Conservation (phyloP, 352 stramenopile species). For the Pythium dissimile region DNA sequence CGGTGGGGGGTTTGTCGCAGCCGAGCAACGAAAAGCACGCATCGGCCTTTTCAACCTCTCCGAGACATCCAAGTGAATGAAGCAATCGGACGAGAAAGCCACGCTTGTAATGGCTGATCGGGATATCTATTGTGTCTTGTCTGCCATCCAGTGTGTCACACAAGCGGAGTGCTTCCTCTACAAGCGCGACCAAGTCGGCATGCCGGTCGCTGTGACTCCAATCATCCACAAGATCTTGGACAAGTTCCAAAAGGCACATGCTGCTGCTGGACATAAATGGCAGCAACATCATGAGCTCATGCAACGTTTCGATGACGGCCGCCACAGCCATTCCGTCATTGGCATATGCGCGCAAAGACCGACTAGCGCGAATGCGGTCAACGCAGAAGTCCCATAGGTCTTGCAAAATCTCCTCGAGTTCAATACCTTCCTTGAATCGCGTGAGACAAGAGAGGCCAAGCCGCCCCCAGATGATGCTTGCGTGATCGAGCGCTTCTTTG, state of each 20-base stretch:
- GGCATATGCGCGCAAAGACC: constrained; percentile 21
- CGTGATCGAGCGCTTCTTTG: constrained; percentile 47
- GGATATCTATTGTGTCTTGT: constrained; percentile 25
- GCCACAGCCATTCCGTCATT: background rate
- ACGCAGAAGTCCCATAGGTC: constrained; percentile 80
- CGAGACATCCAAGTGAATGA: constrained; percentile 36
- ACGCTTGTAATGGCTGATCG: constrained; percentile 38
- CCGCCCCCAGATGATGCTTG: constrained; percentile 49
- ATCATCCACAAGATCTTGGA: constrained; percentile 46
- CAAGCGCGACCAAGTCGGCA: constrained; percentile 39
- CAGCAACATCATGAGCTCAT: constrained; percentile 71
- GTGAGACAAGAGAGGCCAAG: constrained; percentile 66
- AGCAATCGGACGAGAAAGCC: constrained; percentile 44
- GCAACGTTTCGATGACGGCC: constrained; percentile 43
- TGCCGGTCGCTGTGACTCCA: constrained; percentile 35
- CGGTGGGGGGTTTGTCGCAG: constrained; percentile 6
- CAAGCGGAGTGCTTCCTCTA: constrained; percentile 56
- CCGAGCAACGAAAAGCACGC: constrained; percentile 40
- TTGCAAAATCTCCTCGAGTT: constrained; percentile 72
- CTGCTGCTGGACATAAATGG: constrained; percentile 55
- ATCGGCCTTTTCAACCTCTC: constrained; percentile 59
- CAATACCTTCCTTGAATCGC: constrained; percentile 55
- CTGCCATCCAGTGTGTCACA: constrained; percentile 46
- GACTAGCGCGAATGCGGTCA: constrained; percentile 56
- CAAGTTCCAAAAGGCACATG: constrained; percentile 39